Evolutionary conservation across 371 early-diverging fungal species (phyloP).

Genomic region (Mucor lusitanicus): DNA sequence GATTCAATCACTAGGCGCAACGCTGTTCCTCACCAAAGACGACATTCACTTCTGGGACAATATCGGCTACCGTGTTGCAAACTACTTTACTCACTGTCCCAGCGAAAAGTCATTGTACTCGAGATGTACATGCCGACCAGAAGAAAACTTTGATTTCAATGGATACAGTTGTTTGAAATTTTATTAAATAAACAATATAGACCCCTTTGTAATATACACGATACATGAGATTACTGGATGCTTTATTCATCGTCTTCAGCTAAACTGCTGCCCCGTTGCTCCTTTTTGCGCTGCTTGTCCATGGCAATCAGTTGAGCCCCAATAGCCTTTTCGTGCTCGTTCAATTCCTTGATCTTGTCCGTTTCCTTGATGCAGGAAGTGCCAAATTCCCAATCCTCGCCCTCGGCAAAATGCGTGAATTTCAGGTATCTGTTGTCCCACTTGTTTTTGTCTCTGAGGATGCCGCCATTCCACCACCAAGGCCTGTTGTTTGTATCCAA

Average conservation of each 20-base stretch:
- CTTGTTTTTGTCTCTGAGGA: slow-evolving; percentile 49
- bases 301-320: slow-evolving; percentile 13
- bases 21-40: slow-evolving; percentile 36
- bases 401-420: slow-evolving; percentile 33
- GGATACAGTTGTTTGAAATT: slow-evolving; percentile 43
- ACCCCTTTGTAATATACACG: neutral
- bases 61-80: slow-evolving; percentile 44
- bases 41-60: slow-evolving; percentile 52
- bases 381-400: slow-evolving; percentile 36
- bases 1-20: slow-evolving; percentile 42
- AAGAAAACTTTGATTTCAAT: slow-evolving; percentile 43
- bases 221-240: too few relatives aligned
- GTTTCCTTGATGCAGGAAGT: slow-evolving; percentile 35
- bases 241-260: slow-evolving; percentile 8
- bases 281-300: slow-evolving; percentile 19
- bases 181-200: slow-evolving; percentile 21
- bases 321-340: slow-evolving; percentile 6
- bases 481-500: slow-evolving; percentile 38
- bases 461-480: slow-evolving; percentile 58
- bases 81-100: slow-evolving; percentile 44
- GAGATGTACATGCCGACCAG: slow-evolving; percentile 40
- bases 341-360: slow-evolving; percentile 24
- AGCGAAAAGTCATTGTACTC: slow-evolving; percentile 21
- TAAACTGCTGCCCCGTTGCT: neutral
- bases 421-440: slow-evolving; percentile 36